Conservation (phyloP, 345 rosid species). For the Carallia brachiata region DNA sequence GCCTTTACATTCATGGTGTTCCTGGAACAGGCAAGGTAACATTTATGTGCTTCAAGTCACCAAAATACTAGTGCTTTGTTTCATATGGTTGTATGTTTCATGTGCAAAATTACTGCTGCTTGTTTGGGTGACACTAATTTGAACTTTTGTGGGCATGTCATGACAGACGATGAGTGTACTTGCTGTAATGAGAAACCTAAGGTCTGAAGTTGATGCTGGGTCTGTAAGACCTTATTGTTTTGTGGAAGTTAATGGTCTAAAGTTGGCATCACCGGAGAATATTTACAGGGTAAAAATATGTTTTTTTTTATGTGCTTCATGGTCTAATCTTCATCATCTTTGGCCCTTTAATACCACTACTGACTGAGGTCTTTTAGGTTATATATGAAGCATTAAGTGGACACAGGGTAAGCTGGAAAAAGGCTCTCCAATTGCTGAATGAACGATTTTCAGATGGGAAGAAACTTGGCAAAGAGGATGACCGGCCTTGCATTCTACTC, state of each 20-base stretch:
- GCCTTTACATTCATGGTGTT: constrained; percentile 94
- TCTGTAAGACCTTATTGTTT: constrained; percentile 68
- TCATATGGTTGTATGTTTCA: neutral
- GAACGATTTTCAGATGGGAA: constrained; percentile 77
- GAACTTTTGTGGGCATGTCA: constrained; percentile 14
- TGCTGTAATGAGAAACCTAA: constrained; percentile 75
- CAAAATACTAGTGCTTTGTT: neutral
- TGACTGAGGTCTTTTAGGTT: constrained; percentile 43
- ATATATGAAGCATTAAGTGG: constrained; percentile 94
- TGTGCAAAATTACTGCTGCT: neutral
- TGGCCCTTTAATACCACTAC: constrained; percentile 6
- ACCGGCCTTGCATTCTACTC: constrained; percentile 80
- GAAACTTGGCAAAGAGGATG: constrained; percentile 53
- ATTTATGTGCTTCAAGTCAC: constrained; percentile 6
- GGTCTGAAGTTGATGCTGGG: constrained; percentile 84
- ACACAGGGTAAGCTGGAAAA: constrained; percentile 86
- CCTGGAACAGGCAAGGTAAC: constrained; percentile 96
- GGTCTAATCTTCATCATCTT: neutral
- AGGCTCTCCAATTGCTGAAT: constrained; percentile 75
- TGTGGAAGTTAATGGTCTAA: constrained; percentile 92
- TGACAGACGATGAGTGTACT: constrained; percentile 83
- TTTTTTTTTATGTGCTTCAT: neutral
- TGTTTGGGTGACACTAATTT: constrained; percentile 12
- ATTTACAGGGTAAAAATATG: constrained; percentile 55
- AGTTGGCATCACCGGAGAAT: constrained; percentile 89